Evolutionary conservation across 768 basidiomycete species (phyloP).

Genomic region (Boletus speciosus): DNA sequence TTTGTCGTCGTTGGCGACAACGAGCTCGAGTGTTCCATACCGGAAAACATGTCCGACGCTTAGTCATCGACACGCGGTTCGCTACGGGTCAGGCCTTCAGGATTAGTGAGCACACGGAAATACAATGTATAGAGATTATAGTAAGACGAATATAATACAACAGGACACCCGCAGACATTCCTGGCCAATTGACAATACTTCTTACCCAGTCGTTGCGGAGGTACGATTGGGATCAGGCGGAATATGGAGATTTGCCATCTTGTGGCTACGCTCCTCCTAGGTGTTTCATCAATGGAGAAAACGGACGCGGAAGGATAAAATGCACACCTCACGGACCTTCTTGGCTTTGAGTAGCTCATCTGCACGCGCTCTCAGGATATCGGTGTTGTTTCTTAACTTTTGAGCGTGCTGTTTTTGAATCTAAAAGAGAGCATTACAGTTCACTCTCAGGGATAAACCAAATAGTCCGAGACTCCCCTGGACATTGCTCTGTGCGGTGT

Average conservation of each 20-base stretch:
- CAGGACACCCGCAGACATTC: neutral
- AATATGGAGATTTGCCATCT: slow-evolving; percentile 10
- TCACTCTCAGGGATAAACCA: neutral
- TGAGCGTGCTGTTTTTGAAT: slow-evolving; percentile 23
- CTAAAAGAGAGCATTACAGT: slow-evolving; percentile 7
- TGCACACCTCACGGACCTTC: slow-evolving; percentile 22
- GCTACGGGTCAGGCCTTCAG: too few relatives aligned
- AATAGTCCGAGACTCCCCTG: slow-evolving; percentile 32
- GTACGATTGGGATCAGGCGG: neutral
- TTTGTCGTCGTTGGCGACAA: slow-evolving; percentile 24
- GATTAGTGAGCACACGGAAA: too few relatives aligned
- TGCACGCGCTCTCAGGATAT: slow-evolving; percentile 14
- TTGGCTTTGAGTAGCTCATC: slow-evolving; percentile 22
- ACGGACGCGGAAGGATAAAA: neutral
- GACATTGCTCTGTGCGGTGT: slow-evolving; percentile 42
- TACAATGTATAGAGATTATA: too few relatives aligned
- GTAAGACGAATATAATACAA: neutral
- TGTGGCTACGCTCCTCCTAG: slow-evolving; percentile 22
- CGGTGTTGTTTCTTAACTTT: slow-evolving; percentile 17
- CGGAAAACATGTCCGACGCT: slow-evolving; percentile 19
- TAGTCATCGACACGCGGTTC: slow-evolving; percentile 19
- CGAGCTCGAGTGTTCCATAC: slow-evolving; percentile 13
- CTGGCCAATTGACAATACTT: too few relatives aligned
- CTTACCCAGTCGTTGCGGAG: neutral
- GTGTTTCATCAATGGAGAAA: neutral